Conservation (phyloP, 139 green algal species). For the Chlorella vulgaris region DNA sequence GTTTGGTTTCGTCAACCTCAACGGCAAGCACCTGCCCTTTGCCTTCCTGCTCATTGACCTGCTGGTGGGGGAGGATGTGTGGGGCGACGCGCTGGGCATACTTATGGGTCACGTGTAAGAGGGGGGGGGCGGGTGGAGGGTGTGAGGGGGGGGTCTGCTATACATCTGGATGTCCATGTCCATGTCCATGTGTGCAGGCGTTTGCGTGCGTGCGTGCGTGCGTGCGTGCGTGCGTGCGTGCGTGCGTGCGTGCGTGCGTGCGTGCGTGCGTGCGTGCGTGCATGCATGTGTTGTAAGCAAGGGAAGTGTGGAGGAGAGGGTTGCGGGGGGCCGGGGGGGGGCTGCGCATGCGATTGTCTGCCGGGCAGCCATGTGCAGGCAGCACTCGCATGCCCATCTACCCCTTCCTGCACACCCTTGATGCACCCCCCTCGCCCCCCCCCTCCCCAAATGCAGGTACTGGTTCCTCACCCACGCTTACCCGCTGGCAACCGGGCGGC, state of each 20-base stretch:
- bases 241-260: background rate
- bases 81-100: conserved; percentile 58
- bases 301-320: too few relatives aligned
- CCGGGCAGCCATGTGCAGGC: too few relatives aligned
- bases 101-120: conserved; percentile 61
- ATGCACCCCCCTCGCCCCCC: background rate
- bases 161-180: too few relatives aligned
- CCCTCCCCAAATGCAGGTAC: conserved; percentile 4
- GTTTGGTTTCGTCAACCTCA: conserved; percentile 57
- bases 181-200: too few relatives aligned
- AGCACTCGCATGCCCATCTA: too few relatives aligned
- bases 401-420: too few relatives aligned
- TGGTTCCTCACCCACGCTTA: conserved; percentile 49
- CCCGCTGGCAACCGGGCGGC: conserved; percentile 38
- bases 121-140: background rate
- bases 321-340: too few relatives aligned
- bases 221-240: background rate
- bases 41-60: conserved; percentile 56
- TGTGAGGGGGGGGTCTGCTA: background rate
- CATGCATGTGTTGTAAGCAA: too few relatives aligned
- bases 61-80: conserved; percentile 50
- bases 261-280: background rate
- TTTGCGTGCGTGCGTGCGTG: background rate
- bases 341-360: too few relatives aligned
- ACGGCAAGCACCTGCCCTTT: conserved; percentile 66